Conservation (phyloP, 208 protist species). For the Crithidia brevicula region DNA sequence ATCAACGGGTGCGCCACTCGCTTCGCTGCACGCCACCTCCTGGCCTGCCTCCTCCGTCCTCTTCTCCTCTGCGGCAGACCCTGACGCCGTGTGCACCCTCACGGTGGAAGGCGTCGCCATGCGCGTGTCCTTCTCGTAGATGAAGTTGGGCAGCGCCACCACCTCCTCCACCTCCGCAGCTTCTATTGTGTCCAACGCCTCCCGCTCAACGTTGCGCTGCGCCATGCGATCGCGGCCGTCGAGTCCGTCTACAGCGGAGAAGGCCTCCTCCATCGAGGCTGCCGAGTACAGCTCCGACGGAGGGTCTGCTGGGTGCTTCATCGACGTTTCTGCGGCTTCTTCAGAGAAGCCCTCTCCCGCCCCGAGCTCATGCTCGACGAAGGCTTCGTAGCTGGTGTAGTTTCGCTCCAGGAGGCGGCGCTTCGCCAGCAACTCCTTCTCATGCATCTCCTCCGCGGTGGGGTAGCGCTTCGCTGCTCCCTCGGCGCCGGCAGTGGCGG, state of each 20-base stretch:
- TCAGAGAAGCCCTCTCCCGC: constrained; percentile 32
- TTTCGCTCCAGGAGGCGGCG: constrained; percentile 59
- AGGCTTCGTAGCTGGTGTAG: constrained; percentile 76
- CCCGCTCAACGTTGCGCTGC: constrained; percentile 41
- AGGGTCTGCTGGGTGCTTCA: background rate
- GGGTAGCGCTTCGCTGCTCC: constrained; percentile 11
- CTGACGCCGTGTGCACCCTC: background rate
- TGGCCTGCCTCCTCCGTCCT: too few species aligned
- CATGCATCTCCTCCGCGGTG: constrained; percentile 56
- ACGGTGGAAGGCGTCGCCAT: background rate
- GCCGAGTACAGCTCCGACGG: constrained; percentile 25
- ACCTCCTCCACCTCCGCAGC: constrained; percentile 41
- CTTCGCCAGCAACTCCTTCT: constrained; percentile 41
- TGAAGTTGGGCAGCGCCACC: constrained; percentile 64
- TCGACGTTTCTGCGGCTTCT: too few species aligned
- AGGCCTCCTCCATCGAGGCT: constrained; percentile 43
- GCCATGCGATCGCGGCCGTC: constrained; percentile 47
- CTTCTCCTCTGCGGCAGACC: background rate
- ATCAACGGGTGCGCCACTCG: background rate
- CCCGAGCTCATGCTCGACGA: constrained; percentile 56
- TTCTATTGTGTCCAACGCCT: constrained; percentile 32
- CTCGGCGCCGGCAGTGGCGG: background rate
- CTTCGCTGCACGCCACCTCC: too few species aligned
- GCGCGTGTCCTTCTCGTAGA: constrained; percentile 23
- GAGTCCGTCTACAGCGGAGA: constrained; percentile 37